A percentile compares a stretch with the other conserved stretches of the same genome.
Evolutionary conservation across 148 eudicot genomes (phyloP).

Genomic region (Rhododendron molle): DNA sequence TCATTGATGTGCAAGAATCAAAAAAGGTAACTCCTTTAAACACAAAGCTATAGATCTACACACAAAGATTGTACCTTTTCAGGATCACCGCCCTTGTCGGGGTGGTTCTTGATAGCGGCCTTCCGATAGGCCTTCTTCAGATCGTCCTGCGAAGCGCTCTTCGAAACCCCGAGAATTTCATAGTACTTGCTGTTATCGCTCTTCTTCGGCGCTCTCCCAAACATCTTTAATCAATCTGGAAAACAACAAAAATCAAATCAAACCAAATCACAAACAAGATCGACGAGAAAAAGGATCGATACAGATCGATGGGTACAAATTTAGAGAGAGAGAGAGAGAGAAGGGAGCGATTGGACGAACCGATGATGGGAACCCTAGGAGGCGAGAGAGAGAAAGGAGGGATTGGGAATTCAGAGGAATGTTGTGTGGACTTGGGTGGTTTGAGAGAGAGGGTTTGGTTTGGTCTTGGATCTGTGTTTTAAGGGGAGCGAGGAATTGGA

Average conservation of each 20-base stretch:
- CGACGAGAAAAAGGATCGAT: neutral
- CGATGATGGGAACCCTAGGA: conserved; percentile 13
- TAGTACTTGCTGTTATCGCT: conserved; percentile 49
- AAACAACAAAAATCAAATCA: neutral
- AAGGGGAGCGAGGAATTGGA: neutral
- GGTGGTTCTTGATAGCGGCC: conserved; percentile 52
- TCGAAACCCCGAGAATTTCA: conserved; percentile 38
- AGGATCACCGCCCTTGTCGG: conserved; percentile 55
- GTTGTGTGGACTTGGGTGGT: neutral
- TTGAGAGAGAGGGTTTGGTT: neutral
- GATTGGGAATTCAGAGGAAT: neutral
- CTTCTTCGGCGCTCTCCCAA: conserved; percentile 48
- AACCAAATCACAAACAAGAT: neutral
- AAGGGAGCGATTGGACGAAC: neutral
- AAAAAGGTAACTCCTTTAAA: neutral
- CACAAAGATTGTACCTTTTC: conserved; percentile 32
- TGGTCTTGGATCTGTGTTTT: neutral
- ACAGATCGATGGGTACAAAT: neutral
- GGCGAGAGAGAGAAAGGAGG: neutral
- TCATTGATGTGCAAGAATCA: neutral
- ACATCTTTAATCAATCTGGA: conserved; percentile 32
- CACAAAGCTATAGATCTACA: neutral
- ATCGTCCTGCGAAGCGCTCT: conserved; percentile 45
- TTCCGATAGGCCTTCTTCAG: conserved; percentile 48
- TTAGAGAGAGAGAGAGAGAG: conserved; percentile 11